Evolutionary conservation across 768 basidiomycete genomes (phyloP), one percentile per base, ranked within the genome.

Genomic region (Termitomyces sp.): DNA sequence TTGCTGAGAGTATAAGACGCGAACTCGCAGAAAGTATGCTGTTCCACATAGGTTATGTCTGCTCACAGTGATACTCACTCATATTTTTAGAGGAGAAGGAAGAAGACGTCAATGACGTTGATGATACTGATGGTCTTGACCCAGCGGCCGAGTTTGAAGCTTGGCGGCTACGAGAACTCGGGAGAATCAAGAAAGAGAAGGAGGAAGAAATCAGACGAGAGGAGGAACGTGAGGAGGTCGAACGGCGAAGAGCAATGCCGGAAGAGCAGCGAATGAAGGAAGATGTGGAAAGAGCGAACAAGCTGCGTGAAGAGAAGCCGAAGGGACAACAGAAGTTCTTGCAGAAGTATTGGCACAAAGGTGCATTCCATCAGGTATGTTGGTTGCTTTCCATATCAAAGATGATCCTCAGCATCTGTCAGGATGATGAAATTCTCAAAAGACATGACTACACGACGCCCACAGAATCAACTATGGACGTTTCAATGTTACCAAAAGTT

Each of bases 261-360:
- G 97, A 98, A 71, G 94, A 91, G 66, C 90, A 96, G 69, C 80
- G 97, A 36, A 69, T 98, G 73, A 89, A 87, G 73, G 97, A 99
- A 73, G 97, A 99, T 73, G 70, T 96, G 62, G 95, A 92, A 71
- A 86, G 80, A 45, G 96, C 95, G 3, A 83, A 93, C 60, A 87
- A 91, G 72, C 76, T 84, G 36, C 81, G 97, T 59, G 89, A 89
- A 58, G 92, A 92, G 57, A 96, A 96, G 75, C 91, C 92, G 1
- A 91, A 97, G 71, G 94, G 92, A 3, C 83, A 92, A 64, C 91
- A 94, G 71, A 92, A 87, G 70, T 98, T 98, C 76, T 74, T 98
- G 64, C 95, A 98, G 73, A 98, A 97, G 75, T 99, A 97, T 73
- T 98, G 94, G 88, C 97, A 99, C 79, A 98, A 96, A 75, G 97